Percentiles rank a stretch among this genome's conserved stretches.
These are phyloP conservation scores for Candolleomyces efflorescens DNA, from an alignment of 768 basidiomycete species.

Conservation along the genomic window DNA sequence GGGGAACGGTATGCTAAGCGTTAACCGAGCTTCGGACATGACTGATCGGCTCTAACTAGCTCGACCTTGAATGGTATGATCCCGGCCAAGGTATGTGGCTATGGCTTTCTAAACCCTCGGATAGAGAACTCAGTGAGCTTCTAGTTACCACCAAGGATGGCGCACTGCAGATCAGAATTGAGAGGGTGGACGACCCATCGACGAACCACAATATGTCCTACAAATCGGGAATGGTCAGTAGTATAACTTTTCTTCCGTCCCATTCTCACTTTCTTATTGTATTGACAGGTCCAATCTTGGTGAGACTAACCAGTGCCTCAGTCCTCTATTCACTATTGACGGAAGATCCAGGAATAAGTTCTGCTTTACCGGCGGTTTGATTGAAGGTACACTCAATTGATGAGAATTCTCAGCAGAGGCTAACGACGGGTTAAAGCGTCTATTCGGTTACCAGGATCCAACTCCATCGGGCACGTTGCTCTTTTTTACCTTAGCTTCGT, in stretches of 20 bases:
- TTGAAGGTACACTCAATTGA: slow-evolving; percentile 29
- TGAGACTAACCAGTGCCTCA: slow-evolving; percentile 6
- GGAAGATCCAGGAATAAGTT: slow-evolving; percentile 36
- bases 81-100: slow-evolving; percentile 28
- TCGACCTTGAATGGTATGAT: slow-evolving; percentile 71
- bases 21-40: background rate
- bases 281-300: slow-evolving; percentile 26
- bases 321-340: background rate
- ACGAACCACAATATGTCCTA: slow-evolving; percentile 64
- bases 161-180: slow-evolving; percentile 62
- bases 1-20: slow-evolving; percentile 39
- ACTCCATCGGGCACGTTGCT: slow-evolving; percentile 21
- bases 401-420: background rate
- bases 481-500: slow-evolving; percentile 7
- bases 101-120: background rate
- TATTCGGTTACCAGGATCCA: slow-evolving; percentile 29
- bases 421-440: slow-evolving; percentile 16
- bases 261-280: background rate
- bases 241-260: slow-evolving; percentile 15
- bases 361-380: slow-evolving; percentile 71
- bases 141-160: slow-evolving; percentile 57
- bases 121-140: background rate
- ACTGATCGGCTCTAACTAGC: slow-evolving; percentile 42
- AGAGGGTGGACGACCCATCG: slow-evolving; percentile 35
- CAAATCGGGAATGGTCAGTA: slow-evolving; percentile 35